Conservation (phyloP, 179 eudicot species). For the Silene noctiflora region DNA sequence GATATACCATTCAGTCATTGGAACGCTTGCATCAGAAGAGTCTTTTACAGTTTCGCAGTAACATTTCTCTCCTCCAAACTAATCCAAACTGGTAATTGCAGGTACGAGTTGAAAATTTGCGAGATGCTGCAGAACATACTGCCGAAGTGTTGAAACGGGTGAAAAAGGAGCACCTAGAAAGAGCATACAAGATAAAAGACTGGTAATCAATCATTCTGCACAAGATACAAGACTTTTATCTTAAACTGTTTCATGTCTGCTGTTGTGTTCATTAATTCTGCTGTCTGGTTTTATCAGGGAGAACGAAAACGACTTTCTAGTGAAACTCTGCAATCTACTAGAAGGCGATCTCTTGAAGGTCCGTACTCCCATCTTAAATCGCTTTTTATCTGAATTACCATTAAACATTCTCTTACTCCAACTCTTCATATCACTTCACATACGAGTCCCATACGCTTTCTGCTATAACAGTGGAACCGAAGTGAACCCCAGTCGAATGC, state of each 20-base stretch:
- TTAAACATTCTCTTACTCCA: no score
- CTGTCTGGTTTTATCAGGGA: conserved; percentile 43
- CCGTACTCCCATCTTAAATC: background rate
- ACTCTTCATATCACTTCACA: background rate
- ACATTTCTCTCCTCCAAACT: background rate
- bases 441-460: no score
- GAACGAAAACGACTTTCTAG: conserved; percentile 76
- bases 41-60: background rate
- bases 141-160: conserved; percentile 88
- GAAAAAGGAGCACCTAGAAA: conserved; percentile 69
- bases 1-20: background rate
- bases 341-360: conserved; percentile 87
- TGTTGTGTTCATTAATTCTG: background rate
- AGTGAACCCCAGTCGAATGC: no score
- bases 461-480: no score
- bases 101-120: conserved; percentile 85
- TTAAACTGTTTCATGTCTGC: background rate
- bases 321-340: conserved; percentile 60
- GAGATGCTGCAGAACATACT: conserved; percentile 78
- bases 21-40: no score
- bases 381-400: background rate
- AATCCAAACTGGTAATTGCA: conserved; percentile 20
- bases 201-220: conserved; percentile 39
- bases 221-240: background rate
- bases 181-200: conserved; percentile 77